Evolutionary conservation across 1,139 yeast species (phyloP).

Genomic region (Scheffersomyces cryptocercus): DNA sequence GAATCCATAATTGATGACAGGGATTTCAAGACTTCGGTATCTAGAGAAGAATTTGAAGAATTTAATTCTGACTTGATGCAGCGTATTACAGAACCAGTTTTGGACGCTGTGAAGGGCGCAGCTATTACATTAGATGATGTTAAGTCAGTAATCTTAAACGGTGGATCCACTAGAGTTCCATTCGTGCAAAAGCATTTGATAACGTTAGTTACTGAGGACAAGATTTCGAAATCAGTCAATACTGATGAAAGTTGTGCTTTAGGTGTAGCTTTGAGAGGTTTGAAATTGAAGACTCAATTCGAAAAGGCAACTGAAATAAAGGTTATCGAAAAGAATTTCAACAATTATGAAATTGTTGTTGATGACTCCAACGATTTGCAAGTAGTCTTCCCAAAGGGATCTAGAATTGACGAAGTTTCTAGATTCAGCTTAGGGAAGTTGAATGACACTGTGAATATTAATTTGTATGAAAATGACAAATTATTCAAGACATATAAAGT

Average conservation of each 20-base stretch:
- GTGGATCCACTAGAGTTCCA: slow-evolving; percentile 94
- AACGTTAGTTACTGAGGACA: slow-evolving; percentile 57
- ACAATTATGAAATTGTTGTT: slow-evolving; percentile 39
- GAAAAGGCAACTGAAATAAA: slow-evolving; percentile 63
- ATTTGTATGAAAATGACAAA: slow-evolving; percentile 56
- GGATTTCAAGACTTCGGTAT: slow-evolving; percentile 67
- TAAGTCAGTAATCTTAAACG: slow-evolving; percentile 75
- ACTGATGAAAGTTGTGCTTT: slow-evolving; percentile 95
- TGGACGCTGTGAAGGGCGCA: slow-evolving; percentile 44
- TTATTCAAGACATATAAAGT: slow-evolving; percentile 41
- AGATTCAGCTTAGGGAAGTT: slow-evolving; percentile 36
- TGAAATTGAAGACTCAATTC: slow-evolving; percentile 45
- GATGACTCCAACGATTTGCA: slow-evolving; percentile 33
- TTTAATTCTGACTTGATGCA: slow-evolving; percentile 43
- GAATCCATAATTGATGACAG: slow-evolving; percentile 71
- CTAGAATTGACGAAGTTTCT: slow-evolving; percentile 28
- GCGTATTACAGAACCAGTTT: slow-evolving; percentile 56
- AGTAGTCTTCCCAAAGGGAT: slow-evolving; percentile 45
- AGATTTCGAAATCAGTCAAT: slow-evolving; percentile 83
- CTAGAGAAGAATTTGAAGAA: slow-evolving; percentile 79
- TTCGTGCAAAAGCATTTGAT: slow-evolving; percentile 65
- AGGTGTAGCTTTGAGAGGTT: slow-evolving; percentile 85
- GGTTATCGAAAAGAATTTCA: slow-evolving; percentile 57
- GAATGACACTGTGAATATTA: slow-evolving; percentile 35
- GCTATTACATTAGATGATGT: slow-evolving; percentile 40